Conservation (phyloP, 2,329 filamentous ascomycete genomes). For the Trichoderma koningii region DNA sequence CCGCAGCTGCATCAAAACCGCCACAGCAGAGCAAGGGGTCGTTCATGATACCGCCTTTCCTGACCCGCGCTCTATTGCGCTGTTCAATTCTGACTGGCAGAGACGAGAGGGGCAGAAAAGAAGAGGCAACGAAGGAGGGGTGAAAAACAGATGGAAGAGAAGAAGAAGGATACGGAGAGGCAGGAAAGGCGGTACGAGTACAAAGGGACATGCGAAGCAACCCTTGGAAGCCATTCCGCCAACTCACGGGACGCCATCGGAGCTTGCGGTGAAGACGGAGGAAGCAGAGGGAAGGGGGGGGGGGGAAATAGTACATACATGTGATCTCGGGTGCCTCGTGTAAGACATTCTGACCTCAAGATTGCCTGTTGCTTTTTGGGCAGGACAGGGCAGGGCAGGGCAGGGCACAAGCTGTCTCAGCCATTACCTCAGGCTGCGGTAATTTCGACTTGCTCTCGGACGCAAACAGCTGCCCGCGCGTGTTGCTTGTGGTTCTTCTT, state of each 20-base stretch:
- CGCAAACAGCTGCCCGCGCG: not conserved
- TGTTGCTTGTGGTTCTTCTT: no score
- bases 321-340: no score
- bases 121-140: not conserved
- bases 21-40: slow-evolving; percentile 14
- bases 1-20: slow-evolving; percentile 9
- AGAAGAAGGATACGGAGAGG: not conserved
- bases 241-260: not conserved
- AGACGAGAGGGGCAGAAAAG: not conserved
- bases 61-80: slow-evolving; percentile 5
- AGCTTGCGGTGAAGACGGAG: not conserved
- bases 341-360: not conserved
- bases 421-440: slow-evolving; percentile 18
- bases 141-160: not conserved
- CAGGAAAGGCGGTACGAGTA: not conserved
- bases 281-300: not conserved
- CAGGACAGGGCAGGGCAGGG: not conserved
- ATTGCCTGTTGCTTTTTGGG: not conserved
- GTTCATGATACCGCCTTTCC: slow-evolving; percentile 23
- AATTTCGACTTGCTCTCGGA: slow-evolving; percentile 9
- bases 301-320: not conserved
- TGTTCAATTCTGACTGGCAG: not conserved
- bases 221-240: not conserved
- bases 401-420: not conserved
- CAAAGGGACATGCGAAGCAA: not conserved